Conservation (phyloP, 1,139 yeast species). For the Nematodospora anomalae region DNA sequence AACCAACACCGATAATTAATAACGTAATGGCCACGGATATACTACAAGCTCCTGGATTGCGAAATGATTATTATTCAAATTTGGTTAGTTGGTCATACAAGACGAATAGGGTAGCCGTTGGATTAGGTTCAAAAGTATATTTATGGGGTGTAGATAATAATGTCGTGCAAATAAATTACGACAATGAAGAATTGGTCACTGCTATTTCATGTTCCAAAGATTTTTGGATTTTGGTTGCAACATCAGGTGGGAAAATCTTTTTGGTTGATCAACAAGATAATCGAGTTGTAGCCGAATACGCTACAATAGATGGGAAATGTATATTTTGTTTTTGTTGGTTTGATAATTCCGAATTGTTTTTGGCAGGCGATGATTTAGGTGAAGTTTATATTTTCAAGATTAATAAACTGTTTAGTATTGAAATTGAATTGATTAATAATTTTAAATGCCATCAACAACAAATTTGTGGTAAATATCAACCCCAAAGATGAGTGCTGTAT, state of each 20-base stretch:
- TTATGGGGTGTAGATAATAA: slow-evolving; percentile 62
- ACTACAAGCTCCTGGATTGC: slow-evolving; percentile 71
- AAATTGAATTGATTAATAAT: slow-evolving; percentile 17
- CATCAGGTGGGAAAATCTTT: slow-evolving; percentile 26
- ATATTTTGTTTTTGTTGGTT: slow-evolving; percentile 69
- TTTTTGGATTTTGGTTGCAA: slow-evolving; percentile 57
- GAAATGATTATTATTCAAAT: slow-evolving; percentile 81
- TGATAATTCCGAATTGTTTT: slow-evolving; percentile 41
- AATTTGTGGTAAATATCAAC: slow-evolving; percentile 55
- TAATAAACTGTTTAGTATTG: slow-evolving; percentile 11
- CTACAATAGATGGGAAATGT: slow-evolving; percentile 25
- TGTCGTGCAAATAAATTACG: slow-evolving; percentile 31
- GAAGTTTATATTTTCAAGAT: slow-evolving; percentile 49
- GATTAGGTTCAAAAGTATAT: slow-evolving; percentile 59
- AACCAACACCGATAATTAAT: slow-evolving; percentile 2
- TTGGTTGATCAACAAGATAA: slow-evolving; percentile 22
- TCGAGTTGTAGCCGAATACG: slow-evolving; percentile 12
- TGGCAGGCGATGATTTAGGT: slow-evolving; percentile 74
- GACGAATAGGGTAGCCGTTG: slow-evolving; percentile 63
- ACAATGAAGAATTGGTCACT: slow-evolving; percentile 46
- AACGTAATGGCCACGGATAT: slow-evolving; percentile 17
- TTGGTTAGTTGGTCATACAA: slow-evolving; percentile 70
- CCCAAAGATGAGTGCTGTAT: too few species aligned
- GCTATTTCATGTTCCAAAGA: slow-evolving; percentile 56
- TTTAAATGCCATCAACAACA: slow-evolving; percentile 62